Evolutionary conservation across 2,329 filamentous ascomycete species (phyloP), one percentile per base, ranked within the genome.

Genomic region (Dactylellina haptotyla): DNA sequence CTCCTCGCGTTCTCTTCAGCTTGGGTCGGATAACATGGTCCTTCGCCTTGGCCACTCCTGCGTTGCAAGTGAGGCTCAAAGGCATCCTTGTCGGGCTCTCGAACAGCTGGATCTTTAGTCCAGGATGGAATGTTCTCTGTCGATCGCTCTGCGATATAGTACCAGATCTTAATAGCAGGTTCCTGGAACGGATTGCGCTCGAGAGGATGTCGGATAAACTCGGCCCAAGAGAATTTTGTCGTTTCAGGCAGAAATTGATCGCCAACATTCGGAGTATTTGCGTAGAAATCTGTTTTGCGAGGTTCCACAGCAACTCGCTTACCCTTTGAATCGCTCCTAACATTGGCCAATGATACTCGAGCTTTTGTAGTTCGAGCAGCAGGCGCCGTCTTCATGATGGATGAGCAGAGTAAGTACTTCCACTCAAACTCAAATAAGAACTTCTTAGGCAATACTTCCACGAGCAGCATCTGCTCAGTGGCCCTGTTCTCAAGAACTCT

Each of bases 401-500:
- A 46, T 10, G 67, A 59, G 10, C 59, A 64, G 12, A 72, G 53
- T 2, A 59, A 51, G n/a, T 72, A 95, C 81, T 93, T 94, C 87
- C 90, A 94, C 79, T 93, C 90, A 32, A 94, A 87, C 80, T 95
- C 92, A 50, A 93, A 81, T 41, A 87, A 87, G 67, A 91, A 89
- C 79, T 89, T 90, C 80, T 90, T 89, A 34, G 95, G 94, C 77
- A 98, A 84, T 75, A 97, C 86, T 77, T 96, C 91, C 41, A 98
- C 81, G 26, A 97, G 83, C 20, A 96, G 82, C 65, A 85, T 90
- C 79, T 90, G 86, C 82, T 97, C 94, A 61, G 87, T 87, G 16
- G 82, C 83, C 70, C 91, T 85, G 76, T 97, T 98, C 82, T 97
- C 91, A 23, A 95, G 85, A 51, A 99, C 89, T 61, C 92, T 84